A percentile compares a stretch with the other conserved stretches of the same genome.
These are phyloP conservation scores for Trichomonas vaginalis DNA, from an alignment of 208 protist genomes.

Conservation along the genomic window DNA sequence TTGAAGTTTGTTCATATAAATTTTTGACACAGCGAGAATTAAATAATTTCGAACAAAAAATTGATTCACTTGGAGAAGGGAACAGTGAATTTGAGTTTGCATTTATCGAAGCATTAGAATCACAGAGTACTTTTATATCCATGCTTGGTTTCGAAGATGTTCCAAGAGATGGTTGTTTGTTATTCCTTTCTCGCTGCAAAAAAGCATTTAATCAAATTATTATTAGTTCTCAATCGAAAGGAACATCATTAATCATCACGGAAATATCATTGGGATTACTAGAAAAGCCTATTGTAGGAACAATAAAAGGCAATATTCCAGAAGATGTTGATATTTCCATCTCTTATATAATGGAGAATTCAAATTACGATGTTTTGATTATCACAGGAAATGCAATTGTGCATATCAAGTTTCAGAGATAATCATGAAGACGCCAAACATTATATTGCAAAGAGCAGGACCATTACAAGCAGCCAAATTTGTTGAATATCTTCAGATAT, in stretches of 20 bases:
- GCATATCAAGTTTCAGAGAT: neutral
- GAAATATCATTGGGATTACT: neutral
- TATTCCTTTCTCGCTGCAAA: neutral
- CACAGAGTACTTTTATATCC: neutral
- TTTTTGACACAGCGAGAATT: neutral
- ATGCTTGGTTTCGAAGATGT: neutral
- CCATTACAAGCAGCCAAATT: neutral
- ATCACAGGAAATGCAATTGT: neutral
- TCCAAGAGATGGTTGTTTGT: neutral
- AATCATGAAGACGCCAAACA: neutral
- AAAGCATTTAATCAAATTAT: neutral
- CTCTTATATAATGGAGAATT: neutral
- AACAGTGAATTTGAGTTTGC: neutral
- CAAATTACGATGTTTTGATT: neutral
- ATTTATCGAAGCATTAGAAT: neutral
- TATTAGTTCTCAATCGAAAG: neutral
- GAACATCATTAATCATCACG: neutral
- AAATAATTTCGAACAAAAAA: neutral
- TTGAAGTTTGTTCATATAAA: neutral
- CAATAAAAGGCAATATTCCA: neutral
- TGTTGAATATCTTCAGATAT: neutral
- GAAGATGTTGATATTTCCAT: neutral
- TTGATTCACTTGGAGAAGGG: neutral
- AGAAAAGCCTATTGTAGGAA: neutral
- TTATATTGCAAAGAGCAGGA: neutral